Evolutionary conservation across 768 basidiomycete genomes (phyloP).

Genomic region (Lyophyllum shimeji): DNA sequence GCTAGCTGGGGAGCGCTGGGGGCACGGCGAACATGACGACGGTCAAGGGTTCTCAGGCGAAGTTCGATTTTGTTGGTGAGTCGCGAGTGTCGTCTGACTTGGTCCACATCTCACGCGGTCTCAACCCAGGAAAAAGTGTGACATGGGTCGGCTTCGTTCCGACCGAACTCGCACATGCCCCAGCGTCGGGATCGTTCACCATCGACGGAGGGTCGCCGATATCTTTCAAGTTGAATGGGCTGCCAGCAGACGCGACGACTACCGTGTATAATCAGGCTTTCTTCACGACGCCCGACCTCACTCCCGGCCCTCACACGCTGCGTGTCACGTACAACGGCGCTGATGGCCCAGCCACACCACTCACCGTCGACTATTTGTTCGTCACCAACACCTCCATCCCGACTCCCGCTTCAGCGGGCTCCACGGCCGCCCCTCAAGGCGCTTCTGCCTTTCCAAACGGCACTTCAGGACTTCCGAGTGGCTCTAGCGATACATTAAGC

Average conservation of each 20-base stretch:
- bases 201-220: conserved; percentile 22
- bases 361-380: conserved; percentile 16
- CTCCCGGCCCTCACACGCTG: conserved; percentile 18
- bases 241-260: conserved; percentile 1
- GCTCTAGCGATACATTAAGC: not conserved
- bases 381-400: not conserved
- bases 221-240: conserved; percentile 20
- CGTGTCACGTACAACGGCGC: conserved; percentile 19
- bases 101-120: not conserved
- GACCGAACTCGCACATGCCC: conserved; percentile 12
- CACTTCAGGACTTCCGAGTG: not conserved
- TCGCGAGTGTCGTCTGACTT: not conserved
- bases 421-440: not conserved
- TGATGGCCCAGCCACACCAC: conserved; percentile 14
- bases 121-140: conserved; percentile 23
- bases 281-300: conserved; percentile 18
- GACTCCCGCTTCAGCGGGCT: not conserved
- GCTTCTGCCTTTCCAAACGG: not conserved
- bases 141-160: conserved; percentile 23
- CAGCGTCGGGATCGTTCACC: conserved; percentile 19
- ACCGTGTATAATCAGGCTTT: conserved; percentile 21
- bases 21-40: not conserved
- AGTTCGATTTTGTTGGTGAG: conserved; percentile 8
- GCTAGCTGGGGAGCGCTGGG: not conserved
- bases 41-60: not conserved